Evolutionary conservation across 164 flowering plant species (phyloP).

Genomic region (Buxus sempervirens): DNA sequence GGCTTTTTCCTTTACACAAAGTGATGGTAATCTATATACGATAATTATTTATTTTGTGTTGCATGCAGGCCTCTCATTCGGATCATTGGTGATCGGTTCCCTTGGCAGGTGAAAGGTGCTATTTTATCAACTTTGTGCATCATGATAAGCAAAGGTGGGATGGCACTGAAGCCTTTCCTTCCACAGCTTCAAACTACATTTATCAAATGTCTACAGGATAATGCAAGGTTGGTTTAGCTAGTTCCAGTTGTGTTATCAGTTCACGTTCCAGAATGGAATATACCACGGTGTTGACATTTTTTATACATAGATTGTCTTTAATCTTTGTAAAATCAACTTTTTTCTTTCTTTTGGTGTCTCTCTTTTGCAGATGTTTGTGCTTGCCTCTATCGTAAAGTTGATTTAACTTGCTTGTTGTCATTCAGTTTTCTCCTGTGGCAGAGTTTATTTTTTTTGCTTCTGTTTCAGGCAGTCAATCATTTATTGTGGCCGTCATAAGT

Average conservation of each 20-base stretch:
- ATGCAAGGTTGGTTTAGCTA: conserved; percentile 57
- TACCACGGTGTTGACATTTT: neutral
- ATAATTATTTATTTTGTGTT: conserved; percentile 7
- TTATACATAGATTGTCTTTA: neutral
- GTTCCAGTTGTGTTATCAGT: neutral
- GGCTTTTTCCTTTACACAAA: no score
- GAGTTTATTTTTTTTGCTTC: no score
- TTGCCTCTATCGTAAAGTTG: neutral
- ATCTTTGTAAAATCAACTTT: neutral
- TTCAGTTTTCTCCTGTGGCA: no score
- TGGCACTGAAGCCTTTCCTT: conserved; percentile 94
- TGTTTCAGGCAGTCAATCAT: no score
- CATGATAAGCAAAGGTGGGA: conserved; percentile 85
- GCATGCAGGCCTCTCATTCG: conserved; percentile 89
- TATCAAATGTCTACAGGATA: conserved; percentile 91
- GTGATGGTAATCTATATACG: no score
- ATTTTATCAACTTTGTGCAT: conserved; percentile 82
- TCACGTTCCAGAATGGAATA: neutral
- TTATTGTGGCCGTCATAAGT: no score
- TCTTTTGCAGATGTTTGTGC: no score
- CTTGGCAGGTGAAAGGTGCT: conserved; percentile 99
- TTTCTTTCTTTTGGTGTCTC: neutral
- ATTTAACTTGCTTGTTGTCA: neutral
- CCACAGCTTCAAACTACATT: conserved; percentile 99
- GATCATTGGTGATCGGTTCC: conserved; percentile 93